Evolutionary conservation across 2,329 filamentous ascomycete genomes (phyloP).

Genomic region (Bipolaris gigantea): DNA sequence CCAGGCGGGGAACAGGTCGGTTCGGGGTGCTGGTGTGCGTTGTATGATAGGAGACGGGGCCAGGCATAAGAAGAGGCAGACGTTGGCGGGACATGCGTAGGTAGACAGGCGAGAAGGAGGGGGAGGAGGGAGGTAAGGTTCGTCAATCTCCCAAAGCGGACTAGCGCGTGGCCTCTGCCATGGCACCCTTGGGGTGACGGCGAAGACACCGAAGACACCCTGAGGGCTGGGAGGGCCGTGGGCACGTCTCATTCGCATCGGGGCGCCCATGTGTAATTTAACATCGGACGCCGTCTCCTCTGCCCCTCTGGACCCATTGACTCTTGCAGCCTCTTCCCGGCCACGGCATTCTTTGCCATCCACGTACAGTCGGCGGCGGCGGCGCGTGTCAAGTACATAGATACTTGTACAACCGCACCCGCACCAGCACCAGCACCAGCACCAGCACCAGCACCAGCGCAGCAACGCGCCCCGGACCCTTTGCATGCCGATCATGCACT

Average conservation of each 20-base stretch:
- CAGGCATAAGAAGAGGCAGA: neutral
- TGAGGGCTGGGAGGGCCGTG: constrained; percentile 5
- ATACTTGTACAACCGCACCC: neutral
- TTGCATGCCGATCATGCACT: constrained; percentile 13
- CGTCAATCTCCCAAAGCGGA: neutral
- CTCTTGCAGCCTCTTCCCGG: neutral
- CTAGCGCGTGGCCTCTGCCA: constrained; percentile 9
- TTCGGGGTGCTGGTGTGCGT: neutral
- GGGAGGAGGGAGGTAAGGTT: constrained; percentile 1
- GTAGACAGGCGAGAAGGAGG: neutral
- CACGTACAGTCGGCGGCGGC: too few species aligned
- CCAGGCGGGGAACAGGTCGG: neutral
- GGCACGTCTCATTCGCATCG: constrained; percentile 5
- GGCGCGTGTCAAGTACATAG: neutral
- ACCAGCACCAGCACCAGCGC: neutral
- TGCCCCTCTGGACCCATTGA: neutral
- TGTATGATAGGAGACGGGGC: neutral
- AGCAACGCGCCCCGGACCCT: neutral
- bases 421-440: neutral
- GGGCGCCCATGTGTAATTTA: constrained; percentile 10
- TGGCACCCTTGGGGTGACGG: neutral
- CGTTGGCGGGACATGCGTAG: neutral
- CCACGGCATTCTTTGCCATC: too few species aligned
- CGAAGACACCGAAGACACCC: neutral
- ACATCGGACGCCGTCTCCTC: constrained; percentile 7